These are phyloP conservation scores for Fusarium buxicola DNA, from an alignment of 2,329 filamentous ascomycete genomes.

Conservation along the genomic window DNA sequence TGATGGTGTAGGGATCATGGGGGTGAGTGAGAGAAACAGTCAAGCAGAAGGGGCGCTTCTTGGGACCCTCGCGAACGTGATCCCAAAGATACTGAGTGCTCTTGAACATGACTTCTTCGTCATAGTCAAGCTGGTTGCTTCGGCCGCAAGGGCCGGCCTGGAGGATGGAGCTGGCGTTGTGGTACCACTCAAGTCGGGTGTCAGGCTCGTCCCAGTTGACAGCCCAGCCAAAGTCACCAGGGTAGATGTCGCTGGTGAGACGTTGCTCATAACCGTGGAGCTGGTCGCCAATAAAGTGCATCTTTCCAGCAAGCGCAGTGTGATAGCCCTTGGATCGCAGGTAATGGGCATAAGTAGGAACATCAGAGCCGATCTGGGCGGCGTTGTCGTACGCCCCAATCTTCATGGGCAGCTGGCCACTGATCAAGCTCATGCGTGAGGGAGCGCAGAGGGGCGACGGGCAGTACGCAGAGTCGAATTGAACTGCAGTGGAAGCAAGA, in stretches of 20 bases:
- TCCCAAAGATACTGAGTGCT: slow-evolving; percentile 91
- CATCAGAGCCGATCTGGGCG: slow-evolving; percentile 82
- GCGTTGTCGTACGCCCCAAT: slow-evolving; percentile 95
- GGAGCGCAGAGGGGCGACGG: slow-evolving; percentile 93
- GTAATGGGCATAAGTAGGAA: slow-evolving; percentile 94
- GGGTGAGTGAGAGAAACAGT: slow-evolving; percentile 95
- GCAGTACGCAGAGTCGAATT: slow-evolving; percentile 95
- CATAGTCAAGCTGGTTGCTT: slow-evolving; percentile 95
- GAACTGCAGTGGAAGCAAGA: slow-evolving; percentile 82
- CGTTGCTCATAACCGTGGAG: slow-evolving; percentile 93
- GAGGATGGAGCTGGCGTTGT: slow-evolving; percentile 93
- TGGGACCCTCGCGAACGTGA: slow-evolving; percentile 82
- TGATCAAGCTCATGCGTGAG: slow-evolving; percentile 94
- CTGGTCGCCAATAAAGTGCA: slow-evolving; percentile 97
- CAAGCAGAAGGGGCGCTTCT: slow-evolving; percentile 83
- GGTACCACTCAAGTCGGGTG: slow-evolving; percentile 90
- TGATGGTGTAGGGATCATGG: slow-evolving; percentile 95
- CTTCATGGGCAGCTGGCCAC: slow-evolving; percentile 89
- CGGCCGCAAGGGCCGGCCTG: slow-evolving; percentile 90
- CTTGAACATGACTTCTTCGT: slow-evolving; percentile 95
- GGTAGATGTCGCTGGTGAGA: slow-evolving; percentile 95
- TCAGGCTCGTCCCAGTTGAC: slow-evolving; percentile 96
- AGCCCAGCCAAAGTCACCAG: slow-evolving; percentile 92
- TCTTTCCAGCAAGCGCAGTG: slow-evolving; percentile 92
- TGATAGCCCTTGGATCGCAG: slow-evolving; percentile 87